These are phyloP conservation scores for Curvularia hawaiiensis DNA, from an alignment of 2,329 filamentous ascomycete genomes.

Conservation along the genomic window DNA sequence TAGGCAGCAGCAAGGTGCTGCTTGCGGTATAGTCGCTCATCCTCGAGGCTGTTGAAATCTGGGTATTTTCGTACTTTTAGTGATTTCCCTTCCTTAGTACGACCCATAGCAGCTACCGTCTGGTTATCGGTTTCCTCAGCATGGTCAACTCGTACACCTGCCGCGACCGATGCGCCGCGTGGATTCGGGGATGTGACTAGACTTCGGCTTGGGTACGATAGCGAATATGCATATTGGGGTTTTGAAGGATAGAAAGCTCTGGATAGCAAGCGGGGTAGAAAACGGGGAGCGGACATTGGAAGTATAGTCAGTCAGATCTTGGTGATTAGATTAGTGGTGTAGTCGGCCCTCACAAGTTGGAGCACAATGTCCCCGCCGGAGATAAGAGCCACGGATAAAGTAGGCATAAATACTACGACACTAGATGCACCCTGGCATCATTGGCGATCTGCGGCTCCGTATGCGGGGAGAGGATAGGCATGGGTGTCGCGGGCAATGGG, in stretches of 20 bases:
- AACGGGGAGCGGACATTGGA: conserved; percentile 16
- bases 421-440: background rate
- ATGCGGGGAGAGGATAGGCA: conserved; percentile 1
- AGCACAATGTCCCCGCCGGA: conserved; percentile 2
- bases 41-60: conserved; percentile 45
- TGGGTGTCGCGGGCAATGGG: background rate
- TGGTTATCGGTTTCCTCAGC: conserved; percentile 50
- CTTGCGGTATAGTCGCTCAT: conserved; percentile 52
- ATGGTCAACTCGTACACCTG: conserved; percentile 33
- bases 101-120: conserved; percentile 53
- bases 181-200: conserved; percentile 21
- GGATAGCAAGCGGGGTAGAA: background rate
- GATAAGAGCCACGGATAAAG: conserved; percentile 3
- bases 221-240: background rate
- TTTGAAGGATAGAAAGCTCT: background rate
- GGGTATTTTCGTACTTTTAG: conserved; percentile 55
- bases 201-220: conserved; percentile 3
- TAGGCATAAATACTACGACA: background rate
- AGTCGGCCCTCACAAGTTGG: background rate
- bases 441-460: conserved; percentile 1
- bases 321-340: background rate
- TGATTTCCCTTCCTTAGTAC: conserved; percentile 52
- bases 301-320: conserved; percentile 8
- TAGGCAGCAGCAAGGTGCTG: conserved; percentile 55
- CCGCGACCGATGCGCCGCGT: conserved; percentile 24